Conservation (phyloP, 2,329 filamentous ascomycete genomes). For the Tolypocladium endophyticum region DNA sequence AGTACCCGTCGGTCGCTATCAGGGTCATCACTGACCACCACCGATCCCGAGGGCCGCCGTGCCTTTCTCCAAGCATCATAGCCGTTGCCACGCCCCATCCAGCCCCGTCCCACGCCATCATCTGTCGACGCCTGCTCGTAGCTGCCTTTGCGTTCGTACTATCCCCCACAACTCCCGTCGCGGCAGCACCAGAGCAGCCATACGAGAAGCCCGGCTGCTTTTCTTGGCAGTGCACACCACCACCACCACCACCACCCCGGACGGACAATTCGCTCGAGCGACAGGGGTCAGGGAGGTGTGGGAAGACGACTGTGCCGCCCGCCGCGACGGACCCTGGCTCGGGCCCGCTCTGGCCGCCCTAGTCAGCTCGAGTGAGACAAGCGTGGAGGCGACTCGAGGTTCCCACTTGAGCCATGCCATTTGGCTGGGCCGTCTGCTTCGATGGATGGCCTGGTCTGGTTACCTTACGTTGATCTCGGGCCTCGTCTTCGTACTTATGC, state of each 20-base stretch:
- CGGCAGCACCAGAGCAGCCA: not conserved
- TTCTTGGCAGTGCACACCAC: not conserved
- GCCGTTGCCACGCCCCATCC: not conserved
- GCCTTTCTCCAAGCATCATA: not conserved
- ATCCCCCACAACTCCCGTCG: not conserved
- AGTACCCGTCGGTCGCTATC: not conserved
- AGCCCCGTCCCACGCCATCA: not conserved
- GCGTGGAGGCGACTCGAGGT: conserved; percentile 19
- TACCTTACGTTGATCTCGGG: conserved; percentile 29
- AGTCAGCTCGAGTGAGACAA: conserved; percentile 43
- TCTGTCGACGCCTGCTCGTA: not conserved
- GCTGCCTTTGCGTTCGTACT: too few species aligned
- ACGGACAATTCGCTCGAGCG: not conserved
- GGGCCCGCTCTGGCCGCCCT: conserved; percentile 10
- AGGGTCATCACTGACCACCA: not conserved
- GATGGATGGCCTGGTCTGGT: conserved; percentile 9
- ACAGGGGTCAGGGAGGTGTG: conserved; percentile 2
- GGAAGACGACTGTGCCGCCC: conserved; percentile 4
- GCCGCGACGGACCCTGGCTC: conserved; percentile 7
- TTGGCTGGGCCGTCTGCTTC: conserved; percentile 5
- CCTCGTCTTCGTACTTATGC: conserved; percentile 35
- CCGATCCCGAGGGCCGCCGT: not conserved
- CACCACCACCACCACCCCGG: not conserved
- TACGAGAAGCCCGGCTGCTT: not conserved
- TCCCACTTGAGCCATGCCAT: conserved; percentile 9